Conservation (phyloP, 2,329 filamentous ascomycete genomes). For the Trichoderma koningii region DNA sequence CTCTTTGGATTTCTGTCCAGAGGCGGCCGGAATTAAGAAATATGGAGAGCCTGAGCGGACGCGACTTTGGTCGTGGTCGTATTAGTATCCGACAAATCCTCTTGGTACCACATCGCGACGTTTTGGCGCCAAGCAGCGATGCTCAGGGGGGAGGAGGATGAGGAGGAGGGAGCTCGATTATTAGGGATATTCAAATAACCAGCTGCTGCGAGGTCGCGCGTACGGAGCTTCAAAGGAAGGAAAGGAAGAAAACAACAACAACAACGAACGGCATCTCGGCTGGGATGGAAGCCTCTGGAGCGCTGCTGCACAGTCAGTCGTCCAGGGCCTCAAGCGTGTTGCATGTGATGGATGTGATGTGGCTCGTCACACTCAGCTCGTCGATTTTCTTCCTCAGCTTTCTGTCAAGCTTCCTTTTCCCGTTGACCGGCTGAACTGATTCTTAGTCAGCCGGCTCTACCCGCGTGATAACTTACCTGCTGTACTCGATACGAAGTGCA, state of each 20-base stretch:
- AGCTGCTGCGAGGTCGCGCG: neutral
- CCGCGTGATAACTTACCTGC: slow-evolving; percentile 1
- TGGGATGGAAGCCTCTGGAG: neutral
- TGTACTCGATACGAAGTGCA: neutral
- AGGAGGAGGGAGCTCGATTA: slow-evolving; percentile 1
- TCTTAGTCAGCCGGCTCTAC: slow-evolving; percentile 21
- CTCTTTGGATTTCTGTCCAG: neutral
- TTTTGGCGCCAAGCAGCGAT: slow-evolving; percentile 7
- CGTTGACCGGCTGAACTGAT: neutral
- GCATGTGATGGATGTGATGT: no score
- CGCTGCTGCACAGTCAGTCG: no score
- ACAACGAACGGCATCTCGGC: neutral
- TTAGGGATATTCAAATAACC: neutral
- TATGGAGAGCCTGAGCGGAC: neutral
- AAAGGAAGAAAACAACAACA: no score
- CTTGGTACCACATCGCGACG: neutral
- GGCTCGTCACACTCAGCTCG: neutral
- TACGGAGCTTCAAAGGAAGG: neutral
- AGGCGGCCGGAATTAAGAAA: slow-evolving; percentile 12
- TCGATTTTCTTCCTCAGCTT: neutral
- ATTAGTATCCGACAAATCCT: slow-evolving; percentile 8
- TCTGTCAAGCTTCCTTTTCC: neutral
- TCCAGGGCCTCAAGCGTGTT: no score
- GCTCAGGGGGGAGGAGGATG: slow-evolving; percentile 1
- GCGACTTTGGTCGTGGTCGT: neutral